These are phyloP conservation scores for Daedaleopsis sinensis DNA, from an alignment of 768 basidiomycete genomes.

Conservation along the genomic window DNA sequence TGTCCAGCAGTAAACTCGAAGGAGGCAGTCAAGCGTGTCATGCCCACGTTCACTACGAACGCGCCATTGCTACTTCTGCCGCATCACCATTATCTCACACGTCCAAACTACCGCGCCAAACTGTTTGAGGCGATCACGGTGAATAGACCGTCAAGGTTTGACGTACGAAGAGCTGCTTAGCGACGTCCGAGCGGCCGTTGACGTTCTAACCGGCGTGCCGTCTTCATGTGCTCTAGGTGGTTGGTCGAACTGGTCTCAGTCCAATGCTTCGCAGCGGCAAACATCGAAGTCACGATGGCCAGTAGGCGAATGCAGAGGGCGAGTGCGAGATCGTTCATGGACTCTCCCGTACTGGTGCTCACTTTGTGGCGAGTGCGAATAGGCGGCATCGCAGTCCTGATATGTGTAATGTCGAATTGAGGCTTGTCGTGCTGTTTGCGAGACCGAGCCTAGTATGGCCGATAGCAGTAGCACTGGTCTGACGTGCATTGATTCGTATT, in stretches of 20 bases:
- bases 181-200: conserved; percentile 74
- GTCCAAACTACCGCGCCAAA: conserved; percentile 86
- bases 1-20: conserved; percentile 48
- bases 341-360: conserved; percentile 66
- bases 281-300: conserved; percentile 68
- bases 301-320: conserved; percentile 77
- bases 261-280: conserved; percentile 70
- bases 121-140: conserved; percentile 77
- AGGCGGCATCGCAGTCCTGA: conserved; percentile 68
- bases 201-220: conserved; percentile 81
- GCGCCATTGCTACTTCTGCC: conserved; percentile 83
- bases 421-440: conserved; percentile 74
- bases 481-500: conserved; percentile 72
- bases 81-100: conserved; percentile 86
- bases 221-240: conserved; percentile 66
- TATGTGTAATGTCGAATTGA: conserved; percentile 65
- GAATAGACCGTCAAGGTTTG: conserved; percentile 71
- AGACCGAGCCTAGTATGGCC: conserved; percentile 75
- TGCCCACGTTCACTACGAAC: conserved; percentile 68
- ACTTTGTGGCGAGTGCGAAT: conserved; percentile 72
- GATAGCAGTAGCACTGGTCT: conserved; percentile 62
- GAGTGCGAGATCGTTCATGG: conserved; percentile 77
- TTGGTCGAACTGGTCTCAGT: conserved; percentile 71
- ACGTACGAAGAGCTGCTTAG: conserved; percentile 75
- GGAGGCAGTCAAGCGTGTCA: conserved; percentile 61